Percentiles rank a stretch among this genome's conserved stretches.
Conservation (phyloP, 2,329 filamentous ascomycete species). For the Blumeria graminis region DNA sequence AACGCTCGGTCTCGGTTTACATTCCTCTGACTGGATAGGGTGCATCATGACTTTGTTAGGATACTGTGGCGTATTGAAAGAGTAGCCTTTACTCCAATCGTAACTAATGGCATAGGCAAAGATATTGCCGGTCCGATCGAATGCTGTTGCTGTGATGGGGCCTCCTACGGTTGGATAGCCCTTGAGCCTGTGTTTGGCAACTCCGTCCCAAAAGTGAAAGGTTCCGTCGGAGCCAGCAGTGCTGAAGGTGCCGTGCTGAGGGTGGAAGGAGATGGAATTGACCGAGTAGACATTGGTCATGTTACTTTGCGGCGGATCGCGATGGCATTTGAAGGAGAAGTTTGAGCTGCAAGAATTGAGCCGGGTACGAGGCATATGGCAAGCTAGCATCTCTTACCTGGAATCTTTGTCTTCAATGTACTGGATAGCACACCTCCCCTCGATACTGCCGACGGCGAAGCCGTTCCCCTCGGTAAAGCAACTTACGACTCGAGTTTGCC, state of each 20-base stretch:
- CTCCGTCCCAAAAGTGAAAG: slow-evolving; percentile 92
- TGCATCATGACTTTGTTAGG: slow-evolving; percentile 73
- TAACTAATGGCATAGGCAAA: slow-evolving; percentile 85
- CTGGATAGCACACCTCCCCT: slow-evolving; percentile 91
- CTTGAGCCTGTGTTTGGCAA: slow-evolving; percentile 70
- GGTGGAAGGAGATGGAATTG: slow-evolving; percentile 96
- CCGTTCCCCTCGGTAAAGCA: slow-evolving; percentile 83
- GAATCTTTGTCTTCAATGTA: slow-evolving; percentile 94
- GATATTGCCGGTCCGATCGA: slow-evolving; percentile 64
- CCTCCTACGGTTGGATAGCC: slow-evolving; percentile 69
- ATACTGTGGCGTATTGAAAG: slow-evolving; percentile 49
- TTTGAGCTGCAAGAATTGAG: slow-evolving; percentile 35
- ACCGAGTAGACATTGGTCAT: slow-evolving; percentile 79
- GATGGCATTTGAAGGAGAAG: slow-evolving; percentile 98
- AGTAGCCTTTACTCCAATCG: slow-evolving; percentile 95
- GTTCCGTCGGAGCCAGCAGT: slow-evolving; percentile 89
- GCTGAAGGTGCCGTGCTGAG: slow-evolving; percentile 90
- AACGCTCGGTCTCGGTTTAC: slow-evolving; percentile 24
- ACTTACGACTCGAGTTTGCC: slow-evolving; percentile 87
- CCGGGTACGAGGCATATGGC: slow-evolving; percentile 1
- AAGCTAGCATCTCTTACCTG: slow-evolving; percentile 22
- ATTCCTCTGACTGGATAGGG: slow-evolving; percentile 41
- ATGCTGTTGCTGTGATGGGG: slow-evolving; percentile 75
- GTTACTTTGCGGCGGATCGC: slow-evolving; percentile 52
- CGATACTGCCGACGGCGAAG: slow-evolving; percentile 88